Conservation (phyloP, 306 rosid genomes). For the Rosa multiflora region DNA sequence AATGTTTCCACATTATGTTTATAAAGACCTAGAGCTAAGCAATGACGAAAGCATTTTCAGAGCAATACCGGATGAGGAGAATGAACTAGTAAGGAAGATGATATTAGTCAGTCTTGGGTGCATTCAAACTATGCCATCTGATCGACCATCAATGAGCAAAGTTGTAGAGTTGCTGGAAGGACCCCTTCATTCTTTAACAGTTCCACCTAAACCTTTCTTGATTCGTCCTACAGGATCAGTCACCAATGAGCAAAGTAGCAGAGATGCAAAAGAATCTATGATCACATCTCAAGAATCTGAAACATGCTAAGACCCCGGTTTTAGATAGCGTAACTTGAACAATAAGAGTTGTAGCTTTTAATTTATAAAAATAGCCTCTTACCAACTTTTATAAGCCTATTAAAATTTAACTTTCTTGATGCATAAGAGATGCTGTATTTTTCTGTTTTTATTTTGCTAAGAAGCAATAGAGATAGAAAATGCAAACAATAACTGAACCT, state of each 20-base stretch:
- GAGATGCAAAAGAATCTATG: neutral
- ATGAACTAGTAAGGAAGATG: constrained; percentile 34
- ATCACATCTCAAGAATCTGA: neutral
- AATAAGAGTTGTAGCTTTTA: too few relatives aligned
- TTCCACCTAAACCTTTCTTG: constrained; percentile 41
- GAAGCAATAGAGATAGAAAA: too few relatives aligned
- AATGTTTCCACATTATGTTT: constrained; percentile 12
- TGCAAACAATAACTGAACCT: too few relatives aligned
- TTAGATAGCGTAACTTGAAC: too few relatives aligned
- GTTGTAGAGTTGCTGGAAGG: constrained; percentile 47
- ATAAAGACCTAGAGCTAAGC: neutral
- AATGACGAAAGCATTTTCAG: neutral
- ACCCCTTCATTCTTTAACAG: constrained; percentile 5
- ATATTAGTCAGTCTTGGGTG: constrained; percentile 38
- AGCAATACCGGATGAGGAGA: constrained; percentile 17
- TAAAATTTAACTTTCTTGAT: too few relatives aligned
- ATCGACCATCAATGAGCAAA: constrained; percentile 40
- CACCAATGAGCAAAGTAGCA: neutral
- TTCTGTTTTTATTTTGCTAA: too few relatives aligned
- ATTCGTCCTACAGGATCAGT: constrained; percentile 20
- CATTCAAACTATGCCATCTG: constrained; percentile 31
- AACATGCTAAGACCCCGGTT: neutral
- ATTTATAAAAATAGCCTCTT: too few relatives aligned
- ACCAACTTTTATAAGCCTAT: too few relatives aligned
- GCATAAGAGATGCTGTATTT: too few relatives aligned